Base-by-base conservation (phyloP, 2,329 filamentous ascomycete genomes). In the Trichoderma afroharzianum region DNA sequence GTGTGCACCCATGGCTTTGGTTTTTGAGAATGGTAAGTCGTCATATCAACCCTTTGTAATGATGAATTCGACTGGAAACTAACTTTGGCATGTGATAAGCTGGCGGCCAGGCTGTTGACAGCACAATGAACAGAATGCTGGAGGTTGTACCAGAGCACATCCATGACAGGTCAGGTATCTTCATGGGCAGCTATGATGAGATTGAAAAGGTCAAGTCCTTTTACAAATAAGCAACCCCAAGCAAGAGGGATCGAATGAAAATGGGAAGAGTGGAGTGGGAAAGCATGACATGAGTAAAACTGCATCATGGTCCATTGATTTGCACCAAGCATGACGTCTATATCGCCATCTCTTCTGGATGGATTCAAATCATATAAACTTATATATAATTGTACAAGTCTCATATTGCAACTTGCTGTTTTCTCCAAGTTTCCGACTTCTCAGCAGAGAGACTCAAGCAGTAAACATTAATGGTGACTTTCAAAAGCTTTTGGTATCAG, bases 1-100 rank as follows among this genome's bases (percentile, higher is more conserved):
- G 86, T 99, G 96, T 81, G 96, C 96, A 15, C 96, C 96, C 50
- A 99, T 99, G 96, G 96, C 96, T 28, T 93, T 98, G 91, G 89
- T 99, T 7, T 98, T 99, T 82, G 96, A 99, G 84, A 98, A 99
- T 83, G 96, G 93, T 95, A 82, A 84, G 91, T 85, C n/a, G 9
- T 50, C 18, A 21, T 21, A 47, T 47, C 43, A 47, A 0, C 11
- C 6, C n/a, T 6, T 21, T 50, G 11, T 47, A 26, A 7, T n/a
- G n/a, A n/a, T n/a, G n/a, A 11, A 32, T 12, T 24, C 32, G 8
- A 9, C 14, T 21, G 11, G 66, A 64, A 63, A n/a, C 80, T 83
- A 76, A 84, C 75, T 30, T 58, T 14, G 12, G 63, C 8, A 32
- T 33, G 7, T 68, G 78, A 53, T 76, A 96, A 96, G 93, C 96